Percentiles rank a stretch among this genome's conserved stretches.
Conservation (phyloP, 1,284 basidiomycete genomes). For the Fomes fomentarius region DNA sequence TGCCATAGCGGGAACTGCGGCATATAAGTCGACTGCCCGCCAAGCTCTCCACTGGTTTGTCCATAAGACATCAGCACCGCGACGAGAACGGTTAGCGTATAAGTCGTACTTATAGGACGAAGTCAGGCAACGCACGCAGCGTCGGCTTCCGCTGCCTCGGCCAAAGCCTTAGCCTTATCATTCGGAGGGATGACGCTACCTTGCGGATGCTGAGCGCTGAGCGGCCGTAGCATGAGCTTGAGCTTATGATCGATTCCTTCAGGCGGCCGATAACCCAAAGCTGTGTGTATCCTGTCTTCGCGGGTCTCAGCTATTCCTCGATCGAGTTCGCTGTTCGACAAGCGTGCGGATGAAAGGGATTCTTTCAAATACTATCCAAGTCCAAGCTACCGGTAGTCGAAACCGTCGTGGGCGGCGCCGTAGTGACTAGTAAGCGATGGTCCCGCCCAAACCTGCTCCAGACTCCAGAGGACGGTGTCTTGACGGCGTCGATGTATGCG, state of each 20-base stretch:
- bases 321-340: constrained; percentile 23
- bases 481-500: constrained; percentile 7
- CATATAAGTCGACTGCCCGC: constrained; percentile 6
- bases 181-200: constrained; percentile 10
- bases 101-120: no score
- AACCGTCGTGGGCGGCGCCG: not conserved
- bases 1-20: constrained; percentile 2
- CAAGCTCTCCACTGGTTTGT: constrained; percentile 1
- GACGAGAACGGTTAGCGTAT: no score
- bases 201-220: constrained; percentile 27
- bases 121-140: constrained; percentile 25
- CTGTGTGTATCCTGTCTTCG: constrained; percentile 28
- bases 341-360: not conserved
- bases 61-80: not conserved
- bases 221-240: constrained; percentile 31
- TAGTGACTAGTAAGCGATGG: not conserved
- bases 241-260: constrained; percentile 33
- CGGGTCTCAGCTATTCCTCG: no score
- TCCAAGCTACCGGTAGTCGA: constrained; percentile 7
- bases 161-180: constrained; percentile 13
- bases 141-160: constrained; percentile 24
- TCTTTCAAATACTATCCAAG: constrained; percentile 4
- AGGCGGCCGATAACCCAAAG: constrained; percentile 33
- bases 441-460: not conserved
- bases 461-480: no score